Percentiles rank a stretch among this genome's conserved stretches.
Conservation (phyloP, 2,329 filamentous ascomycete species). For the Colletotrichum sp. region DNA sequence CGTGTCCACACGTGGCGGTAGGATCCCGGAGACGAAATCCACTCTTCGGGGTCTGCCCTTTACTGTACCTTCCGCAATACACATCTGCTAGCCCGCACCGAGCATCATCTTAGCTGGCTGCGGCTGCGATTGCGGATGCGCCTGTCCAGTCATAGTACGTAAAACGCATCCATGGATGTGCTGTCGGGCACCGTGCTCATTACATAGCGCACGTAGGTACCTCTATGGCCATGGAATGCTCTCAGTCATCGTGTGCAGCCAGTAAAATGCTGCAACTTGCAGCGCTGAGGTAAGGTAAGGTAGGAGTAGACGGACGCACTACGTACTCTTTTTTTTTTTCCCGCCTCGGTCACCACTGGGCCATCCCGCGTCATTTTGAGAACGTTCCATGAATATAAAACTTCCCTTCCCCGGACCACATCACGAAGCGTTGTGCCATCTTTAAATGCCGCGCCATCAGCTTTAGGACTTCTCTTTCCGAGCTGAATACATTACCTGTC, state of each 20-base stretch:
- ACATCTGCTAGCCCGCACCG: background rate
- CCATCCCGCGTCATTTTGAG: constrained; percentile 8
- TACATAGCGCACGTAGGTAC: background rate
- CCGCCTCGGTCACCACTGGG: background rate
- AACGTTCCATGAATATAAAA: background rate
- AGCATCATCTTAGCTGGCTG: background rate
- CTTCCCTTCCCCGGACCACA: background rate
- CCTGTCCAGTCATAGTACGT: background rate
- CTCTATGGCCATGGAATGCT: background rate
- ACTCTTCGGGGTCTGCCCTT: background rate
- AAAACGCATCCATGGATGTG: background rate
- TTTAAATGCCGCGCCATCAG: background rate
- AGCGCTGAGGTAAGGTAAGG: background rate
- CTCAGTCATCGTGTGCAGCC: background rate
- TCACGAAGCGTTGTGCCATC: background rate
- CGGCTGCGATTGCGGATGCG: background rate
- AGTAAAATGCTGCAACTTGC: background rate
- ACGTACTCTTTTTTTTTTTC: background rate
- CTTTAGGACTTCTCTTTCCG: background rate
- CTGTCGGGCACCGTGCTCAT: background rate
- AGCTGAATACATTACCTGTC: background rate
- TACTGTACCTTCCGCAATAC: background rate
- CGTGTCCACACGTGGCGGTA: background rate
- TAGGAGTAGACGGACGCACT: background rate
- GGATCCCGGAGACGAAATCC: background rate